Conservation (phyloP, 2,329 filamentous ascomycete species). For the Fusarium sp. region DNA sequence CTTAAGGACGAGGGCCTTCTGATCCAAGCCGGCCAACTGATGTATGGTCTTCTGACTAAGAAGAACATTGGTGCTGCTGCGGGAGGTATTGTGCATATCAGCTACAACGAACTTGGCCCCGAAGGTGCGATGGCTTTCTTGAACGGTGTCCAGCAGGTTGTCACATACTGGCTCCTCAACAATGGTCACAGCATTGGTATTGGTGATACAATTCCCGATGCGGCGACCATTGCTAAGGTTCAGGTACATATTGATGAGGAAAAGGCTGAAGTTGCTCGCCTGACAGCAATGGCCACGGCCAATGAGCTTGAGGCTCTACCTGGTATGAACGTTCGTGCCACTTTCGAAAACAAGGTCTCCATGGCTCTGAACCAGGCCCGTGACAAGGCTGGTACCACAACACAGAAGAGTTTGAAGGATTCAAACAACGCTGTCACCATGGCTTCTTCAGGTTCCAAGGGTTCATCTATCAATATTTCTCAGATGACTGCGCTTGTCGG, state of each 20-base stretch:
- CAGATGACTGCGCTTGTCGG: slow-evolving; percentile 99
- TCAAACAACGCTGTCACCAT: slow-evolving; percentile 97
- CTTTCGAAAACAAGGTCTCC: slow-evolving; percentile 97
- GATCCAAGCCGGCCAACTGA: slow-evolving; percentile 86
- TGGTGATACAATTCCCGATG: slow-evolving; percentile 95
- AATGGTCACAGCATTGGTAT: slow-evolving; percentile 98
- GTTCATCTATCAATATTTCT: slow-evolving; percentile 98
- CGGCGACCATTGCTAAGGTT: slow-evolving; percentile 84
- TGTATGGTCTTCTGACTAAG: slow-evolving; percentile 93
- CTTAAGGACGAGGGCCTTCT: slow-evolving; percentile 81
- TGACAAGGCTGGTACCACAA: slow-evolving; percentile 94
- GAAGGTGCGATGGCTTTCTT: slow-evolving; percentile 93
- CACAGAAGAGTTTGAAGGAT: slow-evolving; percentile 92
- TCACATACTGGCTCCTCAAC: slow-evolving; percentile 97
- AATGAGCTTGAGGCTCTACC: slow-evolving; percentile 92
- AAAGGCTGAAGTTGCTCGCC: slow-evolving; percentile 81
- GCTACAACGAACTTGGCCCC: slow-evolving; percentile 93
- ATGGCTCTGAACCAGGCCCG: slow-evolving; percentile 94
- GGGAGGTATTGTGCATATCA: slow-evolving; percentile 93
- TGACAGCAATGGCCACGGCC: slow-evolving; percentile 82
- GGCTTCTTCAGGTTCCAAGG: slow-evolving; percentile 96
- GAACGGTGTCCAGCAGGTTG: slow-evolving; percentile 92
- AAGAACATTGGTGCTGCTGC: slow-evolving; percentile 91
- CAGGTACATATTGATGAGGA: slow-evolving; percentile 83
- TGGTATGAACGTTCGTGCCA: slow-evolving; percentile 98